Evolutionary conservation across 2,329 filamentous ascomycete species (phyloP).

Genomic region (Hypomyces rosellus): DNA sequence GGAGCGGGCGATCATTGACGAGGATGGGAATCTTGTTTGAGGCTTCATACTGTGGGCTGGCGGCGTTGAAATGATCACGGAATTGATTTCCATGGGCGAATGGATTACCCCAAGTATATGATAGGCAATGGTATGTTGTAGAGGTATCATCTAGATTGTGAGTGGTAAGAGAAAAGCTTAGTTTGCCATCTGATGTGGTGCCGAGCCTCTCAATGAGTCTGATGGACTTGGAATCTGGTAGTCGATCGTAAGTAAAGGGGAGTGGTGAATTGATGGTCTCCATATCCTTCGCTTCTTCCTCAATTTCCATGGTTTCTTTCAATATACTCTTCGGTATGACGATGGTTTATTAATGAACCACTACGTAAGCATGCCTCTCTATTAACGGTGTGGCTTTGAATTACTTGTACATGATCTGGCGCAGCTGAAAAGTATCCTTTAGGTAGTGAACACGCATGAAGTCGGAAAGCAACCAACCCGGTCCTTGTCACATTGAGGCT

Average conservation of each 20-base stretch:
- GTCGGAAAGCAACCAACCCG: too few species aligned
- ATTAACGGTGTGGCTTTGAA: background rate
- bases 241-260: conserved; percentile 7
- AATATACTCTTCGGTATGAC: too few species aligned
- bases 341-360: too few species aligned
- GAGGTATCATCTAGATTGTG: conserved; percentile 12
- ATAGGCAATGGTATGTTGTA: conserved; percentile 17
- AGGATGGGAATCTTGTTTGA: conserved; percentile 12
- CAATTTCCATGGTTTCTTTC: too few species aligned
- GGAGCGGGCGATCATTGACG: conserved; percentile 13
- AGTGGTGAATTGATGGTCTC: background rate
- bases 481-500: too few species aligned
- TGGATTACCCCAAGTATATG: conserved; percentile 22
- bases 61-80: conserved; percentile 12
- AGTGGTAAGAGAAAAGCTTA: conserved; percentile 14
- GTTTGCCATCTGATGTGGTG: conserved; percentile 10
- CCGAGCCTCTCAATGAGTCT: conserved; percentile 12
- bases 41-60: conserved; percentile 10
- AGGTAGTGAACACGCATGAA: too few species aligned
- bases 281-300: too few species aligned
- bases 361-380: background rate
- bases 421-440: too few species aligned
- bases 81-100: conserved; percentile 17
- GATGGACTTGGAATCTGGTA: conserved; percentile 11
- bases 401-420: too few species aligned